A percentile compares a stretch with the other conserved stretches of the same genome.
Evolutionary conservation across 305 asterid genomes (phyloP).

Genomic region (Solanum hybrid): DNA sequence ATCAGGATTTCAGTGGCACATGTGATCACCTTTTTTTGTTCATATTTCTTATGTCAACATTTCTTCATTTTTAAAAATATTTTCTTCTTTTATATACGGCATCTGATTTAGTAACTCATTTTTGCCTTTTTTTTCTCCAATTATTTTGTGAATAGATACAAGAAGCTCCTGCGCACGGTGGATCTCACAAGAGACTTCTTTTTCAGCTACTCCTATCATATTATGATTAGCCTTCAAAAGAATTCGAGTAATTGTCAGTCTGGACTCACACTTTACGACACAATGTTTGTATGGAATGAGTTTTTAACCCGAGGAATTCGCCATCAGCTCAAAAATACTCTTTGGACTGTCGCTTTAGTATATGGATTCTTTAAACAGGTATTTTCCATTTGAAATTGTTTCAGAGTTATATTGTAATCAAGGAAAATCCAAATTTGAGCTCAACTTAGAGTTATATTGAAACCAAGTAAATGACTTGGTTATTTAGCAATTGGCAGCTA

Average conservation of each 20-base stretch:
- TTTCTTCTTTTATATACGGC: background rate
- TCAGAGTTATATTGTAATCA: background rate
- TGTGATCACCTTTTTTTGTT: constrained; percentile 21
- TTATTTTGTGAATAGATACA: constrained; percentile 60
- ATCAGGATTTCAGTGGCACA: constrained; percentile 41
- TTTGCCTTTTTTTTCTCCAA: constrained; percentile 25
- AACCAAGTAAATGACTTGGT: background rate
- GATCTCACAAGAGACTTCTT: constrained; percentile 96
- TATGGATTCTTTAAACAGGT: constrained; percentile 93
- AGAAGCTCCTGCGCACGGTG: constrained; percentile 80
- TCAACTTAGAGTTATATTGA: background rate
- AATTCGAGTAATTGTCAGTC: constrained; percentile 56
- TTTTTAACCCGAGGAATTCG: constrained; percentile 81
- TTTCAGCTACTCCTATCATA: constrained; percentile 88
- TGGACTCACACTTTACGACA: constrained; percentile 55
- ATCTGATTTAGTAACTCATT: constrained; percentile 19
- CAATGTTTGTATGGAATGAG: constrained; percentile 96
- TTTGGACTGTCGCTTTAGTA: constrained; percentile 87
- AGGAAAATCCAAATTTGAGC: background rate
- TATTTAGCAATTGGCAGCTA: background rate
- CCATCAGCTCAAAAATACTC: constrained; percentile 58
- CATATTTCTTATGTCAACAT: background rate
- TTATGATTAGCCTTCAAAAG: constrained; percentile 89
- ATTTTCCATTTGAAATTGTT: background rate
- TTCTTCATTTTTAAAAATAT: background rate